phyloP scores from a whole-genome alignment of 305 asterid species.

The Fraxinus ornus region DNA sequence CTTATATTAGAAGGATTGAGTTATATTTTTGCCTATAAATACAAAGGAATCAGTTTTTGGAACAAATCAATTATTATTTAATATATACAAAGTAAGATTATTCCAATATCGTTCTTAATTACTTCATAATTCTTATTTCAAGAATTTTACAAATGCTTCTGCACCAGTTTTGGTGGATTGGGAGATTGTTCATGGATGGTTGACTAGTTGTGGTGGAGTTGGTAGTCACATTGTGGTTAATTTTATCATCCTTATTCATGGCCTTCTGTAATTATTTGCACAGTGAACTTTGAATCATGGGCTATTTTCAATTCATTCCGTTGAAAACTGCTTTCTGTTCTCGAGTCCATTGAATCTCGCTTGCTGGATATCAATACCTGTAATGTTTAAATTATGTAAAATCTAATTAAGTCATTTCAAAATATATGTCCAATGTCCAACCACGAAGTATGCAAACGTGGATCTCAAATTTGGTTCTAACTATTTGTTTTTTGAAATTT shows the following conservation, averaged over 20 bases:
- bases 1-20: too few relatives aligned
- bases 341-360: not conserved
- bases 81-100: too few relatives aligned
- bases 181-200: not conserved
- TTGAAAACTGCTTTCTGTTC: not conserved
- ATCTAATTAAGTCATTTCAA: not conserved
- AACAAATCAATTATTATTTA: too few relatives aligned
- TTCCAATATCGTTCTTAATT: too few relatives aligned
- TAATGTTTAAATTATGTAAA: not conserved
- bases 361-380: not conserved
- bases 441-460: not conserved
- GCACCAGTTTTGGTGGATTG: not conserved
- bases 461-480: conserved; percentile 17
- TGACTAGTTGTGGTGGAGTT: not conserved
- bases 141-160: too few relatives aligned
- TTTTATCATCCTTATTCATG: not conserved
- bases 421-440: not conserved
- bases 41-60: too few relatives aligned
- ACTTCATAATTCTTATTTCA: too few relatives aligned
- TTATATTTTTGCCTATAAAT: too few relatives aligned
- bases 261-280: not conserved
- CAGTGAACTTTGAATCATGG: not conserved
- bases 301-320: not conserved
- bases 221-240: not conserved
- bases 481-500: conserved; percentile 22